Evolutionary conservation across 306 rosid genomes (phyloP).

Genomic region (Sicyos edulis): DNA sequence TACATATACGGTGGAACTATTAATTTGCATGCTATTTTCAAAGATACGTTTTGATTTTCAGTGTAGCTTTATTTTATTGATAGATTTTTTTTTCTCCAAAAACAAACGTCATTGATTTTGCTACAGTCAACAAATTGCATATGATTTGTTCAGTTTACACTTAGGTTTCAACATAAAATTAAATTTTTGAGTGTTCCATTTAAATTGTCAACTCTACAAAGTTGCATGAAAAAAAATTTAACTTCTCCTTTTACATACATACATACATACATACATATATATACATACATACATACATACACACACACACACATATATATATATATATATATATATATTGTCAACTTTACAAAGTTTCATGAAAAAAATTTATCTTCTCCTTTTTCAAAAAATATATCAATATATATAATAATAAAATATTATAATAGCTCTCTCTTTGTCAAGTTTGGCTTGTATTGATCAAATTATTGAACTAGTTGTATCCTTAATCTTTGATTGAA

Average conservation of each 20-base stretch:
- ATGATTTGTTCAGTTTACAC: not conserved
- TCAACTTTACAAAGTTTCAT: conserved; percentile 4
- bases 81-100: not conserved
- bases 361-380: not conserved
- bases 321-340: no score
- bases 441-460: no score
- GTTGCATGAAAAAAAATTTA: not conserved
- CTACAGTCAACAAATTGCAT: not conserved
- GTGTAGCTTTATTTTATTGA: not conserved
- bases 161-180: not conserved
- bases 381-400: no score
- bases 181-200: conserved; percentile 8
- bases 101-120: conserved; percentile 7
- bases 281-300: no score
- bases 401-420: no score
- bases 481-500: not conserved
- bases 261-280: not conserved
- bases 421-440: no score
- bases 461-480: no score
- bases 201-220: conserved; percentile 14
- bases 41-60: not conserved
- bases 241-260: no score
- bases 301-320: no score
- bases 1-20: not conserved
- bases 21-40: conserved; percentile 2